Evolutionary conservation across 768 basidiomycete species (phyloP), one percentile per base, ranked within the genome.

Genomic region (Clitopilus passeckerianus): DNA sequence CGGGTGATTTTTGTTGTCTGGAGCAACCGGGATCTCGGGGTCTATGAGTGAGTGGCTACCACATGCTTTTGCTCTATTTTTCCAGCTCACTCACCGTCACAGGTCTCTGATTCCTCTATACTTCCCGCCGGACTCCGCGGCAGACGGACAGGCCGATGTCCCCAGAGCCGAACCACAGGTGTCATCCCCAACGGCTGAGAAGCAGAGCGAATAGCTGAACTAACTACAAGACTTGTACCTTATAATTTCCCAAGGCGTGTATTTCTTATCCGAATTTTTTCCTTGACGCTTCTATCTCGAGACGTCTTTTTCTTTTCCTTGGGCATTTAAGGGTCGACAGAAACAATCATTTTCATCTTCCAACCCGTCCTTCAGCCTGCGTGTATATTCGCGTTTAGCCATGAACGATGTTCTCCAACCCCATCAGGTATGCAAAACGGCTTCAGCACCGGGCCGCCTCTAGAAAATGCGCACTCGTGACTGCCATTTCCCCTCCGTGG

Each of bases 1-100:
- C 82, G 86, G 46, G 76, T 90, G 16, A 80, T 93, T 6, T 91
- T 93, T 62, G 86, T 89, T 7, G 86, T 90, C 23, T 92, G 86
- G 79, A 83, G 78, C 44, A 75, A 86, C 63, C 77, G 73, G 56
- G 91, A 93, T 66, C 81, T 77, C 61, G 71, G 71, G 1, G 80
- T 85, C 1, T 93, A 90, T 61, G 75, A 84, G 90, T 92, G 65
- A 60, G 86, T 79, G 5, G 15, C 6, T n/a, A 50, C 16, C 46
- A 50, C 46, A 50, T 50, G 24, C 54, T 41, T 9, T 1, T 34
- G 12, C 46, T 8, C 20, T 16, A 15, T 54, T 22, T 44, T 41
- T 50, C 20, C 7, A 43, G 34, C 44, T 30, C 30, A n/a, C 34
- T 52, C 37, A 34, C 20, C 24, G 46, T 46, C 33, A 54, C 59